Percentiles rank a stretch among this genome's conserved stretches.
These are phyloP conservation scores for Chimonanthus praecox DNA, from an alignment of 164 flowering plant species.

Conservation along the genomic window DNA sequence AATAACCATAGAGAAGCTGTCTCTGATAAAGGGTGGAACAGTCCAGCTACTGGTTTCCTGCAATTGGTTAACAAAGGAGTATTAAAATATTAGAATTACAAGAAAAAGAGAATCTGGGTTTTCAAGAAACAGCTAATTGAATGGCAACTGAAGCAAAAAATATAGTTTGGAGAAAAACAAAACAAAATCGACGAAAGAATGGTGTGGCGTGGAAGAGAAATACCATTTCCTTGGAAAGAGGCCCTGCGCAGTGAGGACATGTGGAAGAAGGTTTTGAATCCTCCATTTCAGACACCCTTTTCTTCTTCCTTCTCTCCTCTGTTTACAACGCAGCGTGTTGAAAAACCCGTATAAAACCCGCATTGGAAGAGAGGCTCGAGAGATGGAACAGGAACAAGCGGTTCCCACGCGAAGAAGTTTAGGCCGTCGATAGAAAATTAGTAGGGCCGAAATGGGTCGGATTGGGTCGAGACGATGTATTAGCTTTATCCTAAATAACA, in stretches of 20 bases:
- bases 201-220: neutral
- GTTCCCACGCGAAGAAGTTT: too few relatives aligned
- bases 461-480: too few relatives aligned
- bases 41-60: slow-evolving; percentile 88
- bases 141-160: neutral
- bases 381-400: too few relatives aligned
- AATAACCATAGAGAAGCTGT: slow-evolving; percentile 82
- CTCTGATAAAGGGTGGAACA: slow-evolving; percentile 62
- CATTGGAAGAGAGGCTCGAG: neutral
- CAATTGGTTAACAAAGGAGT: slow-evolving; percentile 4
- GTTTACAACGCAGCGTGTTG: neutral
- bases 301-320: neutral
- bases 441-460: too few relatives aligned
- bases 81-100: neutral
- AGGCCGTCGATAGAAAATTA: too few relatives aligned
- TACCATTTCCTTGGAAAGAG: slow-evolving; percentile 66
- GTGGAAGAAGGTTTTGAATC: slow-evolving; percentile 17
- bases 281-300: slow-evolving; percentile 12
- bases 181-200: neutral
- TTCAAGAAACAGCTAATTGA: neutral
- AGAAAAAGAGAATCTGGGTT: neutral
- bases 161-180: neutral
- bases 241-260: slow-evolving; percentile 91
- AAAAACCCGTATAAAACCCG: neutral
- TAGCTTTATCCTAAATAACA: too few relatives aligned